These are phyloP conservation scores for Ophiorrhiza pumila DNA, from an alignment of 257 asterid genomes.

Conservation along the genomic window DNA sequence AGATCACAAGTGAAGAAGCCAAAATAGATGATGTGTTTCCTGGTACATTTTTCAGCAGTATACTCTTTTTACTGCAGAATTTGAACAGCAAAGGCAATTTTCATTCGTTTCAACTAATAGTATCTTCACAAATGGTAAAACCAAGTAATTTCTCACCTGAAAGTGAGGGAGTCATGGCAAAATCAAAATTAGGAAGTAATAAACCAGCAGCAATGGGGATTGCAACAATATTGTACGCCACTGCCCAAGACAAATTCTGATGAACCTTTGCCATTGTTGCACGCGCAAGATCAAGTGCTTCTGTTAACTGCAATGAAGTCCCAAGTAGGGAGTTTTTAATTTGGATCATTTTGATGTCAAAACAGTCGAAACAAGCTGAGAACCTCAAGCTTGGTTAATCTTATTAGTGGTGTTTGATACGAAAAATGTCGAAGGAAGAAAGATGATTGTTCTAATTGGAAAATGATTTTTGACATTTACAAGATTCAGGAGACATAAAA, in stretches of 20 bases:
- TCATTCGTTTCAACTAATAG: background rate
- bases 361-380: background rate
- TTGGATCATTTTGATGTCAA: background rate
- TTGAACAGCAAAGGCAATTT: background rate
- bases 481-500: background rate
- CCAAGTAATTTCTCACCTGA: constrained; percentile 47
- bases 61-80: background rate
- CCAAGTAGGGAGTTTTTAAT: constrained; percentile 16
- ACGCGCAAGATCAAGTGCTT: constrained; percentile 85
- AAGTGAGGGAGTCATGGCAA: constrained; percentile 96
- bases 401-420: background rate
- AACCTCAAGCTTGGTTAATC: background rate
- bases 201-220: constrained; percentile 95
- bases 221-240: constrained; percentile 76
- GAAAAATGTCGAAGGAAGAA: background rate
- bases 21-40: background rate
- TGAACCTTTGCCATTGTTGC: constrained; percentile 90
- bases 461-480: background rate
- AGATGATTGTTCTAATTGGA: background rate
- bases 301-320: constrained; percentile 58
- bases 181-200: constrained; percentile 81
- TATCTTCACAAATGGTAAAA: constrained; percentile 7
- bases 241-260: constrained; percentile 94
- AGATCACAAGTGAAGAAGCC: background rate
- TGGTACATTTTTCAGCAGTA: background rate